These are phyloP conservation scores for Teratosphaeriaceae sp. DNA, from an alignment of 2,329 filamentous ascomycete species.

Conservation along the genomic window DNA sequence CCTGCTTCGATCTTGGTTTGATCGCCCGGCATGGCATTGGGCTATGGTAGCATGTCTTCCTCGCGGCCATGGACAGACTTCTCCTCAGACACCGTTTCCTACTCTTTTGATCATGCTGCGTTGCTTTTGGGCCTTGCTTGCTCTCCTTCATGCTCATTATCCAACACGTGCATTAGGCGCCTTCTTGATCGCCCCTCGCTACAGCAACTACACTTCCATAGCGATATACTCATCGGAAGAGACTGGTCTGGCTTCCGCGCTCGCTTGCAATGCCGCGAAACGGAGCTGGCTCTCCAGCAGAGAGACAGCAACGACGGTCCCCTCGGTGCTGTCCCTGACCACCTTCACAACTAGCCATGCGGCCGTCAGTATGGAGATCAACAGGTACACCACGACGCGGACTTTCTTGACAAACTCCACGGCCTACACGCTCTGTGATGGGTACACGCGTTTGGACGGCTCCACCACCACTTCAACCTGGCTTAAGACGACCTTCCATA, in stretches of 20 bases:
- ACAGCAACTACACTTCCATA: background rate
- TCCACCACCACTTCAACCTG: constrained; percentile 2
- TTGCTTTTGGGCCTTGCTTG: background rate
- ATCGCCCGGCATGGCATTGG: background rate
- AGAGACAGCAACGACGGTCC: background rate
- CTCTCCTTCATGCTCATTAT: background rate
- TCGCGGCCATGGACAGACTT: background rate
- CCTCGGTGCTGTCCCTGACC: background rate
- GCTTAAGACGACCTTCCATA: background rate
- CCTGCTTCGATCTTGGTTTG: background rate
- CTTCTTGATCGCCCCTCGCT: background rate
- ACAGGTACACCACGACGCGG: background rate
- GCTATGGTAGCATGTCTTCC: background rate
- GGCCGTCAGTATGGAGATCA: background rate
- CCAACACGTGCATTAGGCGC: background rate
- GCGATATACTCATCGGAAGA: background rate
- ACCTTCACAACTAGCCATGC: background rate
- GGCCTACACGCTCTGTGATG: constrained; percentile 18
- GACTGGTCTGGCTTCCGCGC: background rate
- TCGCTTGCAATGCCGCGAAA: constrained; percentile 4
- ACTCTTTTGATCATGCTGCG: background rate
- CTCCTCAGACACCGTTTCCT: background rate
- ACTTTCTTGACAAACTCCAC: background rate
- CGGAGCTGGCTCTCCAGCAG: background rate
- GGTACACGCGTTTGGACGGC: constrained; percentile 13